phyloP scores from a whole-genome alignment of 495 filamentous ascomycete species.

The Penicillium diatomitis region DNA sequence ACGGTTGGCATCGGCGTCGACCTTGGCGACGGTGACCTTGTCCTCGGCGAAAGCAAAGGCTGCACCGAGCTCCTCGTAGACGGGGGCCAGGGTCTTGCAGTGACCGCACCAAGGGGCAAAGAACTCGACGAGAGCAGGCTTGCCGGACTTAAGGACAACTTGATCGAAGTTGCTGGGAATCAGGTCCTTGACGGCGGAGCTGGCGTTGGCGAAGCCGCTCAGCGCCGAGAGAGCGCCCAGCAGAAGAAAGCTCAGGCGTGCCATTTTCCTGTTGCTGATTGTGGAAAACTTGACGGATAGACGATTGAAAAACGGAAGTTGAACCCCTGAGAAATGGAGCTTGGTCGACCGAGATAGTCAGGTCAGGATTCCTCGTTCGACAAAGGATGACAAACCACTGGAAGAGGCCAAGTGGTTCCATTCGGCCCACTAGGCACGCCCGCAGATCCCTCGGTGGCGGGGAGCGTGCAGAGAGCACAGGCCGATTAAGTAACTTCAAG shows the following conservation, averaged over 20 bases:
- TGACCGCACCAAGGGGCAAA: constrained; percentile 99
- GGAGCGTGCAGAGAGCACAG: no score
- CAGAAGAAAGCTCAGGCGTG: constrained; percentile 38
- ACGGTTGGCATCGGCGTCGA: constrained; percentile 87
- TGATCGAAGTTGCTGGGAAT: constrained; percentile 83
- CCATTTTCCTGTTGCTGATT: constrained; percentile 24
- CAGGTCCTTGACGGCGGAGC: constrained; percentile 67
- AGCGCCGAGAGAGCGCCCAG: constrained; percentile 34
- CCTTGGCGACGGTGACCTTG: constrained; percentile 86
- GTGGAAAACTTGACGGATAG: not conserved
- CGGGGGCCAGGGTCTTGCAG: constrained; percentile 93
- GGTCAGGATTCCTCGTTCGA: not conserved
- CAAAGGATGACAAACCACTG: constrained; percentile 4
- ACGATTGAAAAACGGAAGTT: not conserved
- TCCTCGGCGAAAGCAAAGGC: constrained; percentile 64
- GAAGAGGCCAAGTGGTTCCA: constrained; percentile 5
- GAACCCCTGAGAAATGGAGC: not conserved
- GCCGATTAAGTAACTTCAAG: no score
- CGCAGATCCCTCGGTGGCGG: no score
- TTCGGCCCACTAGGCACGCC: no score
- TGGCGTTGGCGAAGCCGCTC: constrained; percentile 32
- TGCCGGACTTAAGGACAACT: constrained; percentile 80
- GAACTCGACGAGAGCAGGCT: constrained; percentile 96
- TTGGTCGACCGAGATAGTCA: not conserved
- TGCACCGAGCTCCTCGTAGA: constrained; percentile 87